These are phyloP conservation scores for Zychaea mexicana DNA, from an alignment of 371 early-diverging fungal species.

Conservation along the genomic window DNA sequence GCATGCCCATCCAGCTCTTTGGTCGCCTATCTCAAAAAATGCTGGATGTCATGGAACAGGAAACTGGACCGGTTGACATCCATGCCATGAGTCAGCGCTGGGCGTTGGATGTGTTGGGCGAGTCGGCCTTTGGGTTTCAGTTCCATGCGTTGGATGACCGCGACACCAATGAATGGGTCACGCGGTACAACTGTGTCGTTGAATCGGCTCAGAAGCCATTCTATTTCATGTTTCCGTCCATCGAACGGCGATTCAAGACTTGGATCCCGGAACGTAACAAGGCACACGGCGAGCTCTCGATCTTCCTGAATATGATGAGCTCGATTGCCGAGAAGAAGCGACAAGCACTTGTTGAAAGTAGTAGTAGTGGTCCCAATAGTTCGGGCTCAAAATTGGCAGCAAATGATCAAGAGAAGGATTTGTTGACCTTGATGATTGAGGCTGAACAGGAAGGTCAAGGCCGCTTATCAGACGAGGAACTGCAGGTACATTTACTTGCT, in stretches of 20 bases:
- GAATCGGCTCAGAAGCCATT: constrained; percentile 1
- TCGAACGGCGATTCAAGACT: constrained; percentile 1
- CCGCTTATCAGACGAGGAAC: constrained; percentile 39
- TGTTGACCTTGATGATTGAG: constrained; percentile 61
- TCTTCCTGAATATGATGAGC: background rate
- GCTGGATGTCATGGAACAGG: constrained; percentile 21
- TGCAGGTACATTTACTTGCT: constrained; percentile 13
- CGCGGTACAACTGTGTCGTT: constrained; percentile 12
- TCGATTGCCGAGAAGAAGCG: background rate
- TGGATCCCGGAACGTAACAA: background rate
- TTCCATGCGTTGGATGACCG: constrained; percentile 18
- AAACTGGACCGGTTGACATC: constrained; percentile 9
- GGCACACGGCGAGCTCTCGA: background rate
- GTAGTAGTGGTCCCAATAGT: constrained; percentile 15
- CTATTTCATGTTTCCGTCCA: constrained; percentile 6
- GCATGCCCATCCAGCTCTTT: constrained; percentile 37
- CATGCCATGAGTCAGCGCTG: constrained; percentile 10
- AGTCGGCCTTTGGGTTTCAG: constrained; percentile 30
- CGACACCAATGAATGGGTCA: constrained; percentile 22
- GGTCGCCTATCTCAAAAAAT: constrained; percentile 22
- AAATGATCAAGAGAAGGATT: constrained; percentile 48
- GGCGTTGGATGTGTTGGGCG: constrained; percentile 38
- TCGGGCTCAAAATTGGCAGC: constrained; percentile 5
- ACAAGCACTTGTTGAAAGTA: background rate
- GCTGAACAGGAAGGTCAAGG: constrained; percentile 36